Conservation (phyloP, 768 basidiomycete genomes). For the Lentinula boryana region DNA sequence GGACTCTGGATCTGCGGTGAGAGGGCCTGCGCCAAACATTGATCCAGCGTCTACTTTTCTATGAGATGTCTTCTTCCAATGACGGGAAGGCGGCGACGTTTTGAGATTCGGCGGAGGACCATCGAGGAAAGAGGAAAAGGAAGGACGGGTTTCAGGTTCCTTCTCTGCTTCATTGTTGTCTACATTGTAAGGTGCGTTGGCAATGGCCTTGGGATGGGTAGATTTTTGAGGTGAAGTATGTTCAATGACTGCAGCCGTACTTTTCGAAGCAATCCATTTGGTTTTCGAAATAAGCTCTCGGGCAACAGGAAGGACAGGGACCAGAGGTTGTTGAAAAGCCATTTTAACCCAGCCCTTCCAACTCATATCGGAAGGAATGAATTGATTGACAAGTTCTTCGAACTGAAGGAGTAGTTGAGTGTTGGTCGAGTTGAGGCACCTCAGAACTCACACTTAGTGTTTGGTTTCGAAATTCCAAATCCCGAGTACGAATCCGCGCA, state of each 20-base stretch:
- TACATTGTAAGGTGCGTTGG: not conserved
- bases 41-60: slow-evolving; percentile 19
- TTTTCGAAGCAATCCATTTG: slow-evolving; percentile 53
- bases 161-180: not conserved
- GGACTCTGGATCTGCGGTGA: slow-evolving; percentile 38
- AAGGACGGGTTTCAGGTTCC: not conserved
- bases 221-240: slow-evolving; percentile 20
- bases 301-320: slow-evolving; percentile 74
- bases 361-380: slow-evolving; percentile 70
- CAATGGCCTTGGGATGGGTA: not conserved
- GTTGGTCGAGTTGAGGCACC: not conserved
- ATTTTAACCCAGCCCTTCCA: slow-evolving; percentile 84
- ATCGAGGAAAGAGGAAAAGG: not conserved
- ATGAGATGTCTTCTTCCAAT: slow-evolving; percentile 22
- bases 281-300: slow-evolving; percentile 76
- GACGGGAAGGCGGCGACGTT: slow-evolving; percentile 11
- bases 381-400: slow-evolving; percentile 73
- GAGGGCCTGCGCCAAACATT: slow-evolving; percentile 22
- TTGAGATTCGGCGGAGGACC: not conserved
- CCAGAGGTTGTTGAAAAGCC: slow-evolving; percentile 73
- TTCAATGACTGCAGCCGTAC: slow-evolving; percentile 25
- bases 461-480: slow-evolving; percentile 76
- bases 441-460: slow-evolving; percentile 64
- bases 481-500: slow-evolving; percentile 73
- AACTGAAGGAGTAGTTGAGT: slow-evolving; percentile 38